Base-by-base conservation (phyloP, 1,139 yeast species). In the Geotrichum bryndzae region DNA sequence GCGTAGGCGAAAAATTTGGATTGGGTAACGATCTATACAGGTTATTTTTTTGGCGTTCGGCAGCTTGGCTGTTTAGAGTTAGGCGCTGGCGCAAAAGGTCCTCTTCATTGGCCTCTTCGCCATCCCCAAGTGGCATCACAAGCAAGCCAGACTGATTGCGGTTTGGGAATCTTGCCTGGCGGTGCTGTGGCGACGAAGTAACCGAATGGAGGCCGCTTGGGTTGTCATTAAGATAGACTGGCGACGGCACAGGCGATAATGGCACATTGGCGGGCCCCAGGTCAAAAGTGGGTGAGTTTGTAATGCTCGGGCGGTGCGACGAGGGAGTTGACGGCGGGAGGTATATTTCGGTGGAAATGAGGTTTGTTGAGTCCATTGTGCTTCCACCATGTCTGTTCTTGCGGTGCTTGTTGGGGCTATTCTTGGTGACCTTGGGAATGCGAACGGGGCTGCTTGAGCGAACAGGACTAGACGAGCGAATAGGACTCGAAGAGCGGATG, bases 1-100 rank as follows among this genome's bases (percentile, higher is more conserved):
- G 46, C 46, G 66, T 66, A 27, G 71, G 70, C n/a, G 69, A 68
- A 53, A 62, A 63, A 3, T 66, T 61, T 29, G 68, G 69, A 22
- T 66, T 68, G 11, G 70, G 68, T n/a, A 69, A 66, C 11, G 68
- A 67, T 53, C 61, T 63, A 58, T 65, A 66, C 2, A 64, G 58
- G 67, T 50, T 65, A 59, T 57, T 52, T 7, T 51, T 54, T n/a
- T 57, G 60, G 45, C 48, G 51, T 10, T 60, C 62, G n/a, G 50
- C 53, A 13, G 50, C 53, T 8, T 45, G 58, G 23, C 56, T 52
- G 29, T 57, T 55, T 5, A 60, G 62, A 4, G 60, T 60, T 5
- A 60, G 51, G 38, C 62, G 54, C 33, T 60, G 62, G 4, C 62
- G 60, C 25, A 60, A 23, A 22, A 53, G 58, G 33, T 60, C 55